A percentile compares a stretch with the other conserved stretches of the same genome.
These are phyloP conservation scores for Clonostachys rosea DNA, from an alignment of 2,329 filamentous ascomycete genomes.

Conservation along the genomic window DNA sequence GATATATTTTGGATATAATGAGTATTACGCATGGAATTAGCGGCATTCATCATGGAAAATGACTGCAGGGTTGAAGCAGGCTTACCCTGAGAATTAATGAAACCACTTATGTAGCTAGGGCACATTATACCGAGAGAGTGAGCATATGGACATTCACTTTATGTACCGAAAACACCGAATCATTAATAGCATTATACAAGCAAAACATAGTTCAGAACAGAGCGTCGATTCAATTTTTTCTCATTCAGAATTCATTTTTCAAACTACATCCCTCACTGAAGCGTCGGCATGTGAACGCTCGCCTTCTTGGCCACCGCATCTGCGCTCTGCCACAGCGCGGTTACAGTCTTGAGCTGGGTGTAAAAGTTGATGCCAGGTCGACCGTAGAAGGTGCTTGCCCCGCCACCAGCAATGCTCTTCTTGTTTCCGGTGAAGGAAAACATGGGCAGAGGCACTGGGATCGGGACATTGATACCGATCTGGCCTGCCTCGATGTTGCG, in stretches of 20 bases:
- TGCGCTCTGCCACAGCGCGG: conserved; percentile 80
- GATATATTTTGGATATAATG: not conserved
- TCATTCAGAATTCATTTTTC: not conserved
- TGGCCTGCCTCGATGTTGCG: conserved; percentile 80
- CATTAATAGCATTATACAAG: too few species aligned
- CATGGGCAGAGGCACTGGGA: conserved; percentile 67
- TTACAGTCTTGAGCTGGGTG: conserved; percentile 97
- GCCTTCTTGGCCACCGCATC: conserved; percentile 85
- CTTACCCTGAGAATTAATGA: too few species aligned
- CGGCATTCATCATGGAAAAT: too few species aligned
- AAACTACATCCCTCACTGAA: conserved; percentile 15
- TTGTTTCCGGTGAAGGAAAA: conserved; percentile 76
- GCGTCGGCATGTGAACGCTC: conserved; percentile 78
- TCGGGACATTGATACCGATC: conserved; percentile 81
- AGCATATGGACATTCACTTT: too few species aligned
- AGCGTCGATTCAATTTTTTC: too few species aligned
- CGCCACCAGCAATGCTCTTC: conserved; percentile 87
- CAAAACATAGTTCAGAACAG: too few species aligned
- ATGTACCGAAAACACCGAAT: too few species aligned
- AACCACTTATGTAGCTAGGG: too few species aligned
- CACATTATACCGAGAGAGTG: too few species aligned
- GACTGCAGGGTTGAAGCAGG: too few species aligned
- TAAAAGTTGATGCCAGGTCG: conserved; percentile 91
- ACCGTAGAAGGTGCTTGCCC: conserved; percentile 92
- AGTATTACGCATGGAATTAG: not conserved